phyloP scores from a whole-genome alignment of 176 grass and related monocot species.

The Oryza officinalis region DNA sequence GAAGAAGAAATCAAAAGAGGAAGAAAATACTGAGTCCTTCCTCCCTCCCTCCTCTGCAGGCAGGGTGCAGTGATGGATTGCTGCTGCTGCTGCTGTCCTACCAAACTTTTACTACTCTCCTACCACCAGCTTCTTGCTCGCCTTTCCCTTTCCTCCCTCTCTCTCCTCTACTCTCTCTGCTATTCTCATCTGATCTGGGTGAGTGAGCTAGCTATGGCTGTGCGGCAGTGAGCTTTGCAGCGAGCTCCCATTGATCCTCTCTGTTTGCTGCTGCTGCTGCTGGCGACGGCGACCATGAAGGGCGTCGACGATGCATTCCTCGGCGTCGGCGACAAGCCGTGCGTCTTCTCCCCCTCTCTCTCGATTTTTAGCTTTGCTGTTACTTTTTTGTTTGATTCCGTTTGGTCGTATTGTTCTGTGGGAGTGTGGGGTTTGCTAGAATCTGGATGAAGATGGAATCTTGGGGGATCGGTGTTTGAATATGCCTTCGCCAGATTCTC shows the following conservation, averaged over 20 bases:
- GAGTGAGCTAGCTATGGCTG: not conserved
- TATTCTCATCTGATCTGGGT: too few species aligned
- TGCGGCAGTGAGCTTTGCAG: not conserved
- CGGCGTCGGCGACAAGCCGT: conserved; percentile 69
- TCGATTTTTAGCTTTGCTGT: not conserved
- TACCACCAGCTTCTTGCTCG: conserved; percentile 35
- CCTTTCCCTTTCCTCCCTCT: conserved; percentile 36
- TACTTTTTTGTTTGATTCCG: not conserved
- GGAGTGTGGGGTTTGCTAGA: not conserved
- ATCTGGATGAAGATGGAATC: conserved; percentile 24
- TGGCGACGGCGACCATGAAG: conserved; percentile 48
- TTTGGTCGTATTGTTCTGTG: not conserved
- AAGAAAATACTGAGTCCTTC: not conserved
- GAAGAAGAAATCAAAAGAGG: not conserved
- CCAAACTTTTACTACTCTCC: conserved; percentile 34
- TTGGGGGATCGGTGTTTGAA: conserved; percentile 22
- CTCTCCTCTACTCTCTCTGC: not conserved
- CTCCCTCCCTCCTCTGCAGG: not conserved
- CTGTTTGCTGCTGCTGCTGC: not conserved
- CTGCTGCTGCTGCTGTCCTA: conserved; percentile 19
- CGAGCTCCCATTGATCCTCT: conserved; percentile 14
- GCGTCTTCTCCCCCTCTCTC: not conserved
- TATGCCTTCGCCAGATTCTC: conserved; percentile 22
- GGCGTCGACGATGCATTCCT: conserved; percentile 77
- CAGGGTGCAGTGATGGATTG: conserved; percentile 17